Base-by-base conservation (phyloP, 1,139 yeast species). In the Sugiyamaella xylanicola region DNA sequence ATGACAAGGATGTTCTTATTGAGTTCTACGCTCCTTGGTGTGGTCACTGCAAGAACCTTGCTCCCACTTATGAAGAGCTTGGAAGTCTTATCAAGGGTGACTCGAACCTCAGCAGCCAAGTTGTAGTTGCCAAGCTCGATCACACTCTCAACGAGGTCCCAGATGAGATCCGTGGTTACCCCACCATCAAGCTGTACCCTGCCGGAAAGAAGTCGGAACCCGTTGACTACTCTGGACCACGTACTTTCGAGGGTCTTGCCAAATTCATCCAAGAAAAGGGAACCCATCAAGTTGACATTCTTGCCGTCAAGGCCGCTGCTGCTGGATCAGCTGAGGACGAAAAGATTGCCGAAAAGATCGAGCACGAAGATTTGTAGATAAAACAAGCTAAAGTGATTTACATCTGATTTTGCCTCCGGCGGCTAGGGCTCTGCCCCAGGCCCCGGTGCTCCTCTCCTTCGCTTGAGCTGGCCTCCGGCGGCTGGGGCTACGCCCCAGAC, bases 21-120 rank as follows among this genome's bases (percentile, higher is more conserved):
- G 90, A 92, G 78, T 92, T 88, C 77, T 93, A 89, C 71, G 99
- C 99, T 56, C 96, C 97, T 75, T 93, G 99, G 99, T 92, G 99
- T 79, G 97, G 98, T 51, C 98, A 92, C 80, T 92, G 99, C 82
- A 92, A 92, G 82, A 89, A 82, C 75, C 81, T 92, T 74, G 96
- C 96, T 57, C 99, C 99, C 70, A 80, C 78, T 59, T 93, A 86
- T 79, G 96, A 88, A 71, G 95, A 90, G 72, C 82, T 93, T 65
- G 97, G 91, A 56, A 84, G 77, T 53, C 71, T 87, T 57, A 87
- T 78, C 73, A 78, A 76, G 56, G 75, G 80, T 54, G 82, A 81
- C 58, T 43, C 57, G 43, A 63, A 63, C 53, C 56, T 60, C 52
- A 58, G 75, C 48, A 74, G 76, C 48, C 77, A 84, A 70, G 89